Percentiles rank a stretch among this genome's conserved stretches.
Conservation (phyloP, 1,284 basidiomycete species). For the Apiotrichum montevideense region DNA sequence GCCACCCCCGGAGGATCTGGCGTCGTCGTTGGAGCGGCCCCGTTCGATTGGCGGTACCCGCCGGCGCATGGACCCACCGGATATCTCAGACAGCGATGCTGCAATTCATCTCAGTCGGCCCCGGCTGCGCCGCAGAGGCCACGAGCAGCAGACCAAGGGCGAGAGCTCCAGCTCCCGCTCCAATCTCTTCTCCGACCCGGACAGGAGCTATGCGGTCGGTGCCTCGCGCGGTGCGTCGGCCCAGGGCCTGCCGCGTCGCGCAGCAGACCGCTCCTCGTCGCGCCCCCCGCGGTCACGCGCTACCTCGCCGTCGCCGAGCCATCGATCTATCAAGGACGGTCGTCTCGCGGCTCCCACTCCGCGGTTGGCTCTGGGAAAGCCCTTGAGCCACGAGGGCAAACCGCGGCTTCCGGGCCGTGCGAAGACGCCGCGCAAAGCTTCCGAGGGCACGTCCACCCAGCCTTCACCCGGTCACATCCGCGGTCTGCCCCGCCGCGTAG, state of each 20-base stretch:
- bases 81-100: constrained; percentile 44
- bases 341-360: constrained; percentile 5
- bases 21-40: constrained; percentile 20
- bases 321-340: constrained; percentile 1
- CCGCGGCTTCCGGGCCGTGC: constrained; percentile 38
- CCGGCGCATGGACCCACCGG: constrained; percentile 7
- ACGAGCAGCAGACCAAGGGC: not conserved
- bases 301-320: constrained; percentile 1
- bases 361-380: constrained; percentile 6
- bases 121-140: constrained; percentile 1
- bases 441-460: not conserved
- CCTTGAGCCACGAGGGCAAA: constrained; percentile 21
- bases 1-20: not conserved
- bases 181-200: constrained; percentile 64
- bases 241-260: not conserved
- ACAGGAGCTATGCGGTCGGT: constrained; percentile 81
- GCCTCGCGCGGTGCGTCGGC: constrained; percentile 45
- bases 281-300: not conserved
- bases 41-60: constrained; percentile 14
- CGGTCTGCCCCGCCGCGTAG: constrained; percentile 20
- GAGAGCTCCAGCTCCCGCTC: not conserved
- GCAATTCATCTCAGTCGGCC: constrained; percentile 5
- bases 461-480: constrained; percentile 2
- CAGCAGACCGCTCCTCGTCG: not conserved
- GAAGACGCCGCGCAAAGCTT: constrained; percentile 26